phyloP scores from a whole-genome alignment of 768 basidiomycete species.

The Calocera viscosa region DNA sequence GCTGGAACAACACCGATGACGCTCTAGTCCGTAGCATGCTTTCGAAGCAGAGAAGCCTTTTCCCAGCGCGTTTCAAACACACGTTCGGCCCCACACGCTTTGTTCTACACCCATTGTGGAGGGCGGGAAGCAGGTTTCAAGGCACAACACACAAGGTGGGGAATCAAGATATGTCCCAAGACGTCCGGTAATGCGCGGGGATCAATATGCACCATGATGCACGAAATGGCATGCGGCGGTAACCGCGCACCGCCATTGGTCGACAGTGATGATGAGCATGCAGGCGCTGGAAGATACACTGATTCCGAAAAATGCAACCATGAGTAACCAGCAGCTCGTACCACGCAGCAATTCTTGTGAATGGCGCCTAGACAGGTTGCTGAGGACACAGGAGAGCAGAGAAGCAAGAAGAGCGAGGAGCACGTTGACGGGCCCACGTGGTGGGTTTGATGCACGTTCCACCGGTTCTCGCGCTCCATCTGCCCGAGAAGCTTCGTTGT shows the following conservation, averaged over 20 bases:
- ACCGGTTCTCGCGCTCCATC: neutral
- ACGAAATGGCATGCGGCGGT: neutral
- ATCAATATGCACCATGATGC: neutral
- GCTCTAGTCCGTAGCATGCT: neutral
- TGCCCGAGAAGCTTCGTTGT: neutral
- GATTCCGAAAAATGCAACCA: neutral
- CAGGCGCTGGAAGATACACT: neutral
- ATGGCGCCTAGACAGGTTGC: too few relatives aligned
- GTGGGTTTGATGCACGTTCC: neutral
- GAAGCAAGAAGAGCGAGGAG: too few relatives aligned
- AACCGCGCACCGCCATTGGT: neutral
- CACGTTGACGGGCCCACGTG: too few relatives aligned
- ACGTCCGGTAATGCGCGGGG: neutral
- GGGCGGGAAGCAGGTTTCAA: neutral
- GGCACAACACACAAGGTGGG: neutral
- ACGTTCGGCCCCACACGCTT: neutral
- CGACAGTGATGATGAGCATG: neutral
- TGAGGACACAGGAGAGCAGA: too few relatives aligned
- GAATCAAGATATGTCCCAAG: neutral
- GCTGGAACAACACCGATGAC: neutral
- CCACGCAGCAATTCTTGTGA: too few relatives aligned
- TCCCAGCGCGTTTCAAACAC: neutral
- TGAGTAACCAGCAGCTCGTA: neutral
- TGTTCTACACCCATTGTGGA: neutral
- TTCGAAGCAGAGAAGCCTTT: neutral